Conservation (phyloP, 805 yeast genomes). For the Kurtzmaniella cleridarum region DNA sequence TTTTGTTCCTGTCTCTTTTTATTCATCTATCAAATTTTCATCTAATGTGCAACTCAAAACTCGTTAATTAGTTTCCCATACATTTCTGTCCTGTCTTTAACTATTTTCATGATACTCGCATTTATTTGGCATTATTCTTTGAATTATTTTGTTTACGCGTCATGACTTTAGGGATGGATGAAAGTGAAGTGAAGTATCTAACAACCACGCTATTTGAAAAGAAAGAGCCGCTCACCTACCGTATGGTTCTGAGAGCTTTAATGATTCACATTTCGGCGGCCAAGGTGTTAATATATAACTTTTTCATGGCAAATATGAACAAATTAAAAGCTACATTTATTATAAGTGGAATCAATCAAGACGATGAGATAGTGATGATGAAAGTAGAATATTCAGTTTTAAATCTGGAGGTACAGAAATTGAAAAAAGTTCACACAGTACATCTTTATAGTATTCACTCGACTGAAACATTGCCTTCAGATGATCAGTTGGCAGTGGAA, state of each 20-base stretch:
- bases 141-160: too few relatives aligned
- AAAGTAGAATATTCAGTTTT: constrained; percentile 18
- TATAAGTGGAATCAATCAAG: constrained; percentile 29
- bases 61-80: too few relatives aligned
- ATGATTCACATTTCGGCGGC: constrained; percentile 34
- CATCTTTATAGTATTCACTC: constrained; percentile 35
- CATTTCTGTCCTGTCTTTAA: too few relatives aligned
- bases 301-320: constrained; percentile 28
- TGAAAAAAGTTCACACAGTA: constrained; percentile 25
- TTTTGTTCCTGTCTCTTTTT: too few relatives aligned
- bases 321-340: constrained; percentile 37
- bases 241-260: constrained; percentile 35
- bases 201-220: constrained; percentile 20
- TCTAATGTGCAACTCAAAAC: too few relatives aligned
- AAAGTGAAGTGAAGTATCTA: constrained; percentile 24
- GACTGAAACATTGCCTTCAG: constrained; percentile 5
- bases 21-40: too few relatives aligned
- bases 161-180: constrained; percentile 30
- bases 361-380: constrained; percentile 13
- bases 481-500: constrained; percentile 15
- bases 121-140: too few relatives aligned
- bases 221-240: constrained; percentile 32
- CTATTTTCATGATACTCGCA: too few relatives aligned
- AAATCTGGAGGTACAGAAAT: constrained; percentile 17
- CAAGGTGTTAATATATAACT: constrained; percentile 33